phyloP scores from a whole-genome alignment of 148 eudicot species.

The Camellia sinensis region DNA sequence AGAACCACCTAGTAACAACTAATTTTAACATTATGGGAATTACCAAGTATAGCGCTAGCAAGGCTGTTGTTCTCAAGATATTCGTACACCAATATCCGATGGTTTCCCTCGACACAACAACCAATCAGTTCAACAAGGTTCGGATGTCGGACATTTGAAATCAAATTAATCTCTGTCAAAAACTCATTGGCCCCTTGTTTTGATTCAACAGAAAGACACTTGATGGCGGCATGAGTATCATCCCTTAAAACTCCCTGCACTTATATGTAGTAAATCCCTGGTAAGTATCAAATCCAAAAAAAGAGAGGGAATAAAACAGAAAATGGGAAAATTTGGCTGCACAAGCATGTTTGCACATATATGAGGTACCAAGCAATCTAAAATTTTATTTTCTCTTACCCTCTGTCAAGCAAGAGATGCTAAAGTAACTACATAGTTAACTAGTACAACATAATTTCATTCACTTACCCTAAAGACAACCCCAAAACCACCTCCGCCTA shows the following conservation, averaged over 20 bases:
- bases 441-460: background rate
- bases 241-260: slow-evolving; percentile 50
- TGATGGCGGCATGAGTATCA: slow-evolving; percentile 43
- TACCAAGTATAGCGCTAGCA: slow-evolving; percentile 40
- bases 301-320: background rate
- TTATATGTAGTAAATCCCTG: background rate
- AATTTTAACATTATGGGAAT: background rate
- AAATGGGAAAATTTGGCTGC: too few species aligned
- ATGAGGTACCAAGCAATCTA: background rate
- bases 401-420: background rate
- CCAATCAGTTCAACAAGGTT: slow-evolving; percentile 58
- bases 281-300: background rate
- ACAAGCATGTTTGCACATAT: background rate
- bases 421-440: background rate
- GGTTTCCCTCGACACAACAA: slow-evolving; percentile 46
- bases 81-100: slow-evolving; percentile 47
- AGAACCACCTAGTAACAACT: background rate
- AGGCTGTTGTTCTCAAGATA: slow-evolving; percentile 53
- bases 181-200: slow-evolving; percentile 46
- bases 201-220: slow-evolving; percentile 48
- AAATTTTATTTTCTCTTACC: background rate
- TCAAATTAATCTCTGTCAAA: slow-evolving; percentile 44
- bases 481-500: slow-evolving; percentile 57
- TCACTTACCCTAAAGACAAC: slow-evolving; percentile 43
- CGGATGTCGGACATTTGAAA: slow-evolving; percentile 49